These are phyloP conservation scores for Lecanoromycetidae sp. DNA, from an alignment of 2,329 filamentous ascomycete genomes.

Conservation along the genomic window DNA sequence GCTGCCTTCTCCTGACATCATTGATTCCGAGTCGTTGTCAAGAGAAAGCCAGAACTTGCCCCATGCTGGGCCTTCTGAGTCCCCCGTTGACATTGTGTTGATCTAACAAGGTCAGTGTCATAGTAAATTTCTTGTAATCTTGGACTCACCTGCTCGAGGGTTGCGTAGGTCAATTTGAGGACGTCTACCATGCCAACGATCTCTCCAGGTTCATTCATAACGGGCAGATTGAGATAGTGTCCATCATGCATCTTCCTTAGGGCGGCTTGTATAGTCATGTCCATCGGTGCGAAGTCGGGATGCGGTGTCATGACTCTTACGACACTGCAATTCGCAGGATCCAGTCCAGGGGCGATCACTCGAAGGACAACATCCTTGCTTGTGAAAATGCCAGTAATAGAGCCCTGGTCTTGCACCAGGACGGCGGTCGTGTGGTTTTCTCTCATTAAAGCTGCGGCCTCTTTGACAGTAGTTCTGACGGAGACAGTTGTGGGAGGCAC, in stretches of 20 bases:
- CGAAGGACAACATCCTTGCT: conserved; percentile 98
- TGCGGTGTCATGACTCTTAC: conserved; percentile 98
- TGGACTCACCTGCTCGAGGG: conserved; percentile 68
- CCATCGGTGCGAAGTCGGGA: conserved; percentile 93
- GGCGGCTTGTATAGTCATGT: conserved; percentile 98
- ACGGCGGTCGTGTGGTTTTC: conserved; percentile 97
- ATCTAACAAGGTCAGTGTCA: conserved; percentile 35
- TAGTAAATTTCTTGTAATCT: conserved; percentile 42
- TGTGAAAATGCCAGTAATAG: conserved; percentile 97
- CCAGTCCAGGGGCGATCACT: conserved; percentile 91
- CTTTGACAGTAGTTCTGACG: conserved; percentile 89
- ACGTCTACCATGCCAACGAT: conserved; percentile 99
- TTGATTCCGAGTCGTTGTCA: conserved; percentile 86
- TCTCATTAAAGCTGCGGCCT: conserved; percentile 92
- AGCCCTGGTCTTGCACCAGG: conserved; percentile 88
- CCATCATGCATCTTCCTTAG: conserved; percentile 99
- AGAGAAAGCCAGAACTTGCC: conserved; percentile 99
- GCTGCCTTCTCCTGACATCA: conserved; percentile 82
- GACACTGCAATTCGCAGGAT: conserved; percentile 90
- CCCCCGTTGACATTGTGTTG: conserved; percentile 80
- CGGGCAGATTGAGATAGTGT: conserved; percentile 92
- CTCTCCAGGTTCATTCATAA: conserved; percentile 94
- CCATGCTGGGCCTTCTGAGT: conserved; percentile 93
- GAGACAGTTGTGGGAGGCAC: conserved; percentile 88
- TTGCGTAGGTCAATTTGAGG: conserved; percentile 94